Evolutionary conservation across 305 asterid genomes (phyloP).

Genomic region (Striga hermonthica): DNA sequence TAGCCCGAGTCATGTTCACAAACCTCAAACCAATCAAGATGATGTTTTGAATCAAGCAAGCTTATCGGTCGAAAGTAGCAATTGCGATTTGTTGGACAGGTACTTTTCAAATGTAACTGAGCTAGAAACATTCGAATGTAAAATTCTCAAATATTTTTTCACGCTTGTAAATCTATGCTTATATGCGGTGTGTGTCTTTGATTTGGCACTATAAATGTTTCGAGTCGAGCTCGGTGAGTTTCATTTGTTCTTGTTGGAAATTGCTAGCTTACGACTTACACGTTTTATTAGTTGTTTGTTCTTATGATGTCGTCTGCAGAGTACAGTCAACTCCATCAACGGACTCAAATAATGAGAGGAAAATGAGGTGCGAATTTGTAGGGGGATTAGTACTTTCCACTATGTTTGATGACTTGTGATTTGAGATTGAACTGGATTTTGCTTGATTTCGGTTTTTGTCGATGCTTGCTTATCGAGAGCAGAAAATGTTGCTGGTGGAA

Average conservation of each 20-base stretch:
- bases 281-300: background rate
- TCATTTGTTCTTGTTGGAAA: too few relatives aligned
- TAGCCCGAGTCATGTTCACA: constrained; percentile 32
- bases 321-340: constrained; percentile 37
- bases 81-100: constrained; percentile 43
- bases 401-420: constrained; percentile 47
- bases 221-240: too few relatives aligned
- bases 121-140: too few relatives aligned
- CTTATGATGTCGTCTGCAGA: constrained; percentile 31
- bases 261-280: too few relatives aligned
- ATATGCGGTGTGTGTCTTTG: too few relatives aligned
- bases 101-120: constrained; percentile 21
- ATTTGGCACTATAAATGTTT: too few relatives aligned
- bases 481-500: background rate
- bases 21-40: constrained; percentile 35
- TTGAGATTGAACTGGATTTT: background rate
- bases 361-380: constrained; percentile 47
- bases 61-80: constrained; percentile 30
- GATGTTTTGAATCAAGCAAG: constrained; percentile 36
- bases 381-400: constrained; percentile 52
- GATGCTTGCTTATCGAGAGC: constrained; percentile 8
- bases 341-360: constrained; percentile 43
- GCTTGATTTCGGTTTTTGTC: constrained; percentile 21
- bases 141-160: background rate
- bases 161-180: background rate